These are phyloP conservation scores for Penicillium pulvis DNA, from an alignment of 495 filamentous ascomycete species.

Conservation along the genomic window DNA sequence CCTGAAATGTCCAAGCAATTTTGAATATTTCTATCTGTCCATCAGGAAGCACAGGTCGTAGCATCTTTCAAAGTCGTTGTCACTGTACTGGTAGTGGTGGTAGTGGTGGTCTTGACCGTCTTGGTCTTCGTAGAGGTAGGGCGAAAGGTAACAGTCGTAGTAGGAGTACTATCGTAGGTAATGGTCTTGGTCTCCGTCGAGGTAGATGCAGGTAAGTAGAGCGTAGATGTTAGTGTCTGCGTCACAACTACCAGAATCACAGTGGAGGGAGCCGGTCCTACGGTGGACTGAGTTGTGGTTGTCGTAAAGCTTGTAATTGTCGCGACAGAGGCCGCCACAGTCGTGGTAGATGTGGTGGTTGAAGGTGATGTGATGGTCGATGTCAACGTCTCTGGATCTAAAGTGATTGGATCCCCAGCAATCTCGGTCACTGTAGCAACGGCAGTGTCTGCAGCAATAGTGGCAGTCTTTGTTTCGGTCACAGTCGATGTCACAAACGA, in stretches of 20 bases:
- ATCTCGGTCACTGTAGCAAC: not conserved
- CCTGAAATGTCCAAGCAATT: too few relatives aligned
- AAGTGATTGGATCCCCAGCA: not conserved
- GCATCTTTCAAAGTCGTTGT: constrained; percentile 7
- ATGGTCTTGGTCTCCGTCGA: constrained; percentile 7
- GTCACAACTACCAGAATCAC: constrained; percentile 5
- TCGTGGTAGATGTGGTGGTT: constrained; percentile 1
- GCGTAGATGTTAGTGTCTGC: not conserved
- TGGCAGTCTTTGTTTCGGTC: not conserved
- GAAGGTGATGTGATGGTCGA: constrained; percentile 1
- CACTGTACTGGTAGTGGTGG: constrained; percentile 3
- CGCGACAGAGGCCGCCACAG: not conserved
- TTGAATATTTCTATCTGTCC: too few relatives aligned
- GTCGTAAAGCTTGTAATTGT: not conserved
- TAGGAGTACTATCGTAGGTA: not conserved
- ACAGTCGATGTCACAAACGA: not conserved
- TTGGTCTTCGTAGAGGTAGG: constrained; percentile 3
- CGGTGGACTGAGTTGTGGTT: not conserved
- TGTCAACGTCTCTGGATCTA: not conserved
- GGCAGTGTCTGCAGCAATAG: not conserved
- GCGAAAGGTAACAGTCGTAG: constrained; percentile 8
- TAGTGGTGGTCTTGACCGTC: constrained; percentile 6
- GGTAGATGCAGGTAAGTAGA: not conserved
- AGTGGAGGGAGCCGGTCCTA: not conserved
- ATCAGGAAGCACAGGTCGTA: not conserved